phyloP scores from a whole-genome alignment of 352 stramenopile species.

The Globisporangium echinulatum region DNA sequence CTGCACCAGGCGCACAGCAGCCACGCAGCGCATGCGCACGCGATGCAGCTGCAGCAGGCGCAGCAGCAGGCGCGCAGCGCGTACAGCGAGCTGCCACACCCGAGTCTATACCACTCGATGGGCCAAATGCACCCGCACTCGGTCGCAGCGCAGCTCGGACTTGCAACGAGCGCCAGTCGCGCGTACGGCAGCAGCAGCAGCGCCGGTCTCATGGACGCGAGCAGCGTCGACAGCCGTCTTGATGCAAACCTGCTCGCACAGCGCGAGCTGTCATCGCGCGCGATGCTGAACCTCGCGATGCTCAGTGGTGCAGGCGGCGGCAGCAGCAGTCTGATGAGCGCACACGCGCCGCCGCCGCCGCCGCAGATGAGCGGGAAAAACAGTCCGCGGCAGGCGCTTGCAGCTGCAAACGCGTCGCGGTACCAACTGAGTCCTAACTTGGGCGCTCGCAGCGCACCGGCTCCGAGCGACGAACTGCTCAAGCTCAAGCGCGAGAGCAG shows the following conservation, averaged over 20 bases:
- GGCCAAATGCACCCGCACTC: slow-evolving; percentile 27
- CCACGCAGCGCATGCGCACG: slow-evolving; percentile 36
- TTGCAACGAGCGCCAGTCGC: slow-evolving; percentile 18
- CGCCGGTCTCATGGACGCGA: slow-evolving; percentile 10
- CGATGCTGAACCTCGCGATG: slow-evolving; percentile 55
- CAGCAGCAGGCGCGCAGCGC: slow-evolving; percentile 24
- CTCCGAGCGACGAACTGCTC: neutral
- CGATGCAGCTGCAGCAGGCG: slow-evolving; percentile 47
- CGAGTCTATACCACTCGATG: slow-evolving; percentile 50
- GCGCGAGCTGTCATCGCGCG: slow-evolving; percentile 37
- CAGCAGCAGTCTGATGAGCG: slow-evolving; percentile 6
- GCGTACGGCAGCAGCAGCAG: slow-evolving; percentile 15
- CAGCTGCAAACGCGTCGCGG: neutral
- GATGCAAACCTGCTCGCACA: slow-evolving; percentile 18
- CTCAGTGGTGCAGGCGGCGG: slow-evolving; percentile 32
- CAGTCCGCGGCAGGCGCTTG: slow-evolving; percentile 11
- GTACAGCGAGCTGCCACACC: slow-evolving; percentile 43
- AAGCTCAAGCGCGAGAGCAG: neutral
- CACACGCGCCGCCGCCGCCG: slow-evolving; percentile 7
- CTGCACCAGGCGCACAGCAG: slow-evolving; percentile 35
- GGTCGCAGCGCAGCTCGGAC: slow-evolving; percentile 20
- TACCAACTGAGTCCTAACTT: slow-evolving; percentile 13
- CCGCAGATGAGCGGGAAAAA: slow-evolving; percentile 9
- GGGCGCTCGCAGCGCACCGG: neutral
- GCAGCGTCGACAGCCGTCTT: slow-evolving; percentile 5